Conservation (phyloP, 306 rosid species). For the Ochetophila trinervis region DNA sequence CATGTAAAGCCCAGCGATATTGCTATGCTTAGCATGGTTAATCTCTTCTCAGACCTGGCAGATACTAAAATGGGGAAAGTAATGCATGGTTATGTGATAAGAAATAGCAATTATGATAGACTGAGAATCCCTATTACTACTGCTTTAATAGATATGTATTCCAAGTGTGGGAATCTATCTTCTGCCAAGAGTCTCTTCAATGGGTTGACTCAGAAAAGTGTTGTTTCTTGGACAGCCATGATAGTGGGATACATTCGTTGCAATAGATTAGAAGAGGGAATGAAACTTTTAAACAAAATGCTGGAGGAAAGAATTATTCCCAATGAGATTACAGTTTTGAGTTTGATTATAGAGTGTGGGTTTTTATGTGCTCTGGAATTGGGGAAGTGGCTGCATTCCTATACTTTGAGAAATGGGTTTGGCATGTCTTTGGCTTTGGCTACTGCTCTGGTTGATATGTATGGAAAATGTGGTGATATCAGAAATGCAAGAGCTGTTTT, state of each 20-base stretch:
- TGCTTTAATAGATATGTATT: constrained; percentile 57
- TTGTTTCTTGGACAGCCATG: constrained; percentile 57
- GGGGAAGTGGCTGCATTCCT: constrained; percentile 55
- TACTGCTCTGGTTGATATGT: constrained; percentile 67
- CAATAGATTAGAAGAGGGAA: constrained; percentile 34
- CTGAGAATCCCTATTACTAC: constrained; percentile 33
- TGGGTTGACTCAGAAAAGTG: constrained; percentile 31
- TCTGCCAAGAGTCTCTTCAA: constrained; percentile 41
- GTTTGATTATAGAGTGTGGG: constrained; percentile 53
- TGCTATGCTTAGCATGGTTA: constrained; percentile 49
- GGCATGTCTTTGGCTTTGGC: constrained; percentile 43
- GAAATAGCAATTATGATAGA: constrained; percentile 33
- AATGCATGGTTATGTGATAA: constrained; percentile 51
- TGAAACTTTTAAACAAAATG: constrained; percentile 38
- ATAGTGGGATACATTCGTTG: constrained; percentile 40
- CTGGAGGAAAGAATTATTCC: constrained; percentile 39
- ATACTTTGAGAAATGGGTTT: constrained; percentile 46
- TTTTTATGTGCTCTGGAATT: constrained; percentile 32
- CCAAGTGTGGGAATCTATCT: constrained; percentile 36
- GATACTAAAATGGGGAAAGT: constrained; percentile 47
- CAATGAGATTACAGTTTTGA: constrained; percentile 57
- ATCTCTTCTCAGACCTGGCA: constrained; percentile 32
- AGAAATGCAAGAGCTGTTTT: constrained; percentile 47
- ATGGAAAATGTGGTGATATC: constrained; percentile 56
- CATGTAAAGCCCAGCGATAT: constrained; percentile 43